Base-by-base conservation (phyloP, 768 basidiomycete species). In the Lanmaoa pseudosensibilis region DNA sequence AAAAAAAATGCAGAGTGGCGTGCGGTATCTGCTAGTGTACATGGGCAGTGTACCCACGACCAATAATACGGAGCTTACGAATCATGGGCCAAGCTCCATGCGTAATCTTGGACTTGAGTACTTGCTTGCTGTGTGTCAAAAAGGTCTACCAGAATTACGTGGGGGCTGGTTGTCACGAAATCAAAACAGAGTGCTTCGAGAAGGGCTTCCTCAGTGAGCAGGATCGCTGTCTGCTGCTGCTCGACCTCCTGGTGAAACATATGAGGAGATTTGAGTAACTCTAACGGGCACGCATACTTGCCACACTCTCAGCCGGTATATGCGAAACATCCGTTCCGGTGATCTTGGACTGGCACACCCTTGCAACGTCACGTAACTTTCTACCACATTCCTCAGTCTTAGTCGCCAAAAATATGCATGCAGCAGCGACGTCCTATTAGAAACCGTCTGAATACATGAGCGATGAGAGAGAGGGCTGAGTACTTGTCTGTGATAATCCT, bases 381-480 rank as follows among this genome's bases (percentile, higher is more conserved):
- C 92, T 78, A 34, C 89, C 89, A 62, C 89, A 92, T 72, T 94
- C 92, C 69, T 94, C 92, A 1, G 90, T 93, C 71, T 94, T 94
- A n/a, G 92, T 92, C 1, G 92, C 89, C 55, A 94, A 80, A 65
- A 94, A 94, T 57, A 94, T 84, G 69, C 90, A 93, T 5, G 92
- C 80, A 13, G 89, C 91, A 30, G 92, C 91, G 40, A 92, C 86
- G 61, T 91, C 86, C 92, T 94, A 59, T 53, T 7, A 27, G 37
- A 34, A 37, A 46, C 34, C 19, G 56, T 50, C 46, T 58, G 62
- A 59, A 54, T 44, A 50, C 27, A 43, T 13, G 59, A 45, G 53
- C 39, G 55, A 58, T 23, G 46, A 12, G 49, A 5, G 34, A 41
- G 51, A 46, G 51, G 58, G n/a, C 43, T 56, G 37, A 37, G 34